Conservation (phyloP, 768 basidiomycete species). For the Pleurotus pulmonarius region DNA sequence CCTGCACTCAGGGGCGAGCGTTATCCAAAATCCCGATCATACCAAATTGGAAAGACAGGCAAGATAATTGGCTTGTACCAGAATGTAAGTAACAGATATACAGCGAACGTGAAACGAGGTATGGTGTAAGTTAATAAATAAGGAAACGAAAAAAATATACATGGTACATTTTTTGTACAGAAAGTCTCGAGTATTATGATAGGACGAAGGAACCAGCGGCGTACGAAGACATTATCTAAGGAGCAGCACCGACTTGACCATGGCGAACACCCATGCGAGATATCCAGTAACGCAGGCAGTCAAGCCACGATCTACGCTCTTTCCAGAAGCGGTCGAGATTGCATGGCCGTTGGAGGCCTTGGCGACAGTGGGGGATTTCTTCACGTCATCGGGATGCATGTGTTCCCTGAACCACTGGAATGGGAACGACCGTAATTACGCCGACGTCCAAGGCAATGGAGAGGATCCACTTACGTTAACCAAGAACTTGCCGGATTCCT, state of each 20-base stretch:
- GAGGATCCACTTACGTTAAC: constrained; percentile 36
- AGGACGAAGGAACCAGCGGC: not conserved
- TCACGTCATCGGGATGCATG: constrained; percentile 8
- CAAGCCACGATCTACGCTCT: not conserved
- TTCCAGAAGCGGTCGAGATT: not conserved
- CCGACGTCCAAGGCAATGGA: not conserved
- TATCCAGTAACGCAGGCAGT: constrained; percentile 1
- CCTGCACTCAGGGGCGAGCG: not conserved
- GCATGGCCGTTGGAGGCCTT: not conserved
- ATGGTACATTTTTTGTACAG: not conserved
- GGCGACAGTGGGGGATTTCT: not conserved
- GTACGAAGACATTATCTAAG: not conserved
- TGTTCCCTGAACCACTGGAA: constrained; percentile 39
- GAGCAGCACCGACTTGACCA: constrained; percentile 3
- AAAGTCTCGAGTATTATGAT: not conserved
- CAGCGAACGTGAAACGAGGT: not conserved
- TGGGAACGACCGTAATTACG: not conserved
- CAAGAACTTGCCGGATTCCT: constrained; percentile 57
- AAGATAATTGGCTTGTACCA: not conserved
- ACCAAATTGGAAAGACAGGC: not conserved
- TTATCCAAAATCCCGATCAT: not conserved
- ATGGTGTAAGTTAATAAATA: not conserved
- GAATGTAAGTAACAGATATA: not conserved
- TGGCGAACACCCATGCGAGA: not conserved
- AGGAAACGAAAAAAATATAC: not conserved